Conservation (phyloP, 1,284 basidiomycete genomes). For the Microbotryum violaceum region DNA sequence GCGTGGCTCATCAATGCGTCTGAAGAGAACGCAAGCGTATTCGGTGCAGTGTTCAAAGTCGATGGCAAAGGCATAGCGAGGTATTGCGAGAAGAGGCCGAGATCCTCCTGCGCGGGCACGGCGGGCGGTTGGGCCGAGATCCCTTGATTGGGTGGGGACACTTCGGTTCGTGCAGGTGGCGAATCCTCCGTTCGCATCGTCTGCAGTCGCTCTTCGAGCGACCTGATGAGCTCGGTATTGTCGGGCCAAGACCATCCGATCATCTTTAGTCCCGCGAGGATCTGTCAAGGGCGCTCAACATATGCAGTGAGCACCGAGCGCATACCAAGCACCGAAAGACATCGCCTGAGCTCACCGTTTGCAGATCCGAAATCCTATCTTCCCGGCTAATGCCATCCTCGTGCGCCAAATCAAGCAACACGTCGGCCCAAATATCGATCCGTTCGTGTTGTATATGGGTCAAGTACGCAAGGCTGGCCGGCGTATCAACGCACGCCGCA, state of each 20-base stretch:
- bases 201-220: constrained; percentile 5
- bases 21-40: too few species aligned
- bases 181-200: too few species aligned
- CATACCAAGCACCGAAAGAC: neutral
- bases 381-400: constrained; percentile 17
- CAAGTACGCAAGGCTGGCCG: constrained; percentile 22
- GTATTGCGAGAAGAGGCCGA: too few species aligned
- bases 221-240: constrained; percentile 4
- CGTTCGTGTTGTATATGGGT: constrained; percentile 21
- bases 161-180: too few species aligned
- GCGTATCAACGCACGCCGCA: constrained; percentile 19
- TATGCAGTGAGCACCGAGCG: neutral
- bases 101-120: too few species aligned
- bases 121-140: too few species aligned
- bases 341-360: constrained; percentile 3
- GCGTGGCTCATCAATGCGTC: too few species aligned
- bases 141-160: too few species aligned
- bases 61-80: too few species aligned
- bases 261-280: constrained; percentile 23
- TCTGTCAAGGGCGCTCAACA: neutral
- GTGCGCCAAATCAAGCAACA: constrained; percentile 16
- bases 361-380: constrained; percentile 13
- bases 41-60: too few species aligned
- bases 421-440: constrained; percentile 18
- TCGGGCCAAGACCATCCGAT: constrained; percentile 30